Evolutionary conservation across 2,329 filamentous ascomycete genomes (phyloP), one percentile per base, ranked within the genome.

Genomic region (Nemania bipapillata): DNA sequence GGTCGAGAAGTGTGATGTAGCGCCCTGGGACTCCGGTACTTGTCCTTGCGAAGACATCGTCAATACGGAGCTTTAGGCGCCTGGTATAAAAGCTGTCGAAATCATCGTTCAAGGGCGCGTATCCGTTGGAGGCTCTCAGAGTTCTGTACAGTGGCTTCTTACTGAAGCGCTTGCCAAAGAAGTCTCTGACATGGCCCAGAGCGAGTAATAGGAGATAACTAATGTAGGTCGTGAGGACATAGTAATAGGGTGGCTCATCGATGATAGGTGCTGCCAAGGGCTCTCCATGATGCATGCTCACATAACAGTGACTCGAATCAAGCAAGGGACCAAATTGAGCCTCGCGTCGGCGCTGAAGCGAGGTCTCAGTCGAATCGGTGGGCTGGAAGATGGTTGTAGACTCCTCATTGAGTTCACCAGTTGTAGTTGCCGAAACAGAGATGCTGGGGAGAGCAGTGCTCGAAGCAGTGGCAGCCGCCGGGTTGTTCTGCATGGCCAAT

Each of bases 11-110:
- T 26, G 93, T 98, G 76, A 99, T 96, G 83, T 89, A 97, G 71
- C 96, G 90, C 65, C 96, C 96, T 8, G 96, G 96, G 28, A 99
- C 96, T 61, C 96, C 96, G 3, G 94, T 96, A 30, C 92, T 94
- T 12, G 95, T 93, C 57, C 96, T 89, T 74, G 95, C 92, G 80
- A 99, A 99, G 84, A 94, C 97, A 81, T 99, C 96, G 75, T 98
- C 96, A 78, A 99, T 93, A 72, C 96, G 90, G 84, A 94, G 88
- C 86, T 99, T 98, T 78, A 99, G 82, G 69, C 96, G 88, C 65
- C 96, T 89, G 65, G 95, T 93, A 82, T 99, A 99, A 81, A 99
- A 99, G 81, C 95, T 98, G 84, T 99, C 96, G 78, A 99, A 99
- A 81, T 99, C 96, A 76, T 94, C 96, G 81, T 97, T 98, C 72